Evolutionary conservation across 768 basidiomycete genomes (phyloP).

Genomic region (Termitomyces sp.): DNA sequence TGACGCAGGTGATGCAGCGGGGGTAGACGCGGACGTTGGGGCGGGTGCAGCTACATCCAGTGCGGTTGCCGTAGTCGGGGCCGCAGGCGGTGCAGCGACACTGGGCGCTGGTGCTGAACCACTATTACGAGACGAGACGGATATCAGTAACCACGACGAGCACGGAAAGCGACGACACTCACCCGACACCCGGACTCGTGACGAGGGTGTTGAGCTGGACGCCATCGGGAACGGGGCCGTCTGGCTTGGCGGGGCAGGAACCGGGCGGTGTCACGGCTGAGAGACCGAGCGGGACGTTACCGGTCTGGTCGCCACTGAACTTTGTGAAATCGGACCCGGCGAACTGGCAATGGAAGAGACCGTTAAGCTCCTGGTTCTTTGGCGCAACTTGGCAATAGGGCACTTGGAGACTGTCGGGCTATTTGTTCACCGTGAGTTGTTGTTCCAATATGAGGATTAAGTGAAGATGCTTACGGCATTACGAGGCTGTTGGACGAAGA

Average conservation of each 20-base stretch:
- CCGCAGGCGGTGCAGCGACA: background rate
- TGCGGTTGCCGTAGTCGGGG: background rate
- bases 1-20: background rate
- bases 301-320: conserved; percentile 37
- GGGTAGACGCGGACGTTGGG: background rate
- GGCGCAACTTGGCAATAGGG: conserved; percentile 49
- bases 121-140: background rate
- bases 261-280: conserved; percentile 36
- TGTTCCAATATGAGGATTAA: background rate
- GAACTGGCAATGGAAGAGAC: conserved; percentile 53
- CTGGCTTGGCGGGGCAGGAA: conserved; percentile 40
- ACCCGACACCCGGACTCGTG: conserved; percentile 25
- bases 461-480: conserved; percentile 34
- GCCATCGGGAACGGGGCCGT: conserved; percentile 41
- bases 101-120: background rate
- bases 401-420: conserved; percentile 41
- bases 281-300: conserved; percentile 42
- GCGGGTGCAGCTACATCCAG: background rate
- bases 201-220: conserved; percentile 35
- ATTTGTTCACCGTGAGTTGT: background rate
- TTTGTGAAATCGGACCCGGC: conserved; percentile 33
- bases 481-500: conserved; percentile 47
- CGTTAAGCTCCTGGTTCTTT: conserved; percentile 41
- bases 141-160: background rate
- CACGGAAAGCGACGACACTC: background rate